Percentiles rank a stretch among this genome's conserved stretches.
These are phyloP conservation scores for Pseudonitzschia multistriata DNA, from an alignment of 108 stramenopile genomes.

Conservation along the genomic window DNA sequence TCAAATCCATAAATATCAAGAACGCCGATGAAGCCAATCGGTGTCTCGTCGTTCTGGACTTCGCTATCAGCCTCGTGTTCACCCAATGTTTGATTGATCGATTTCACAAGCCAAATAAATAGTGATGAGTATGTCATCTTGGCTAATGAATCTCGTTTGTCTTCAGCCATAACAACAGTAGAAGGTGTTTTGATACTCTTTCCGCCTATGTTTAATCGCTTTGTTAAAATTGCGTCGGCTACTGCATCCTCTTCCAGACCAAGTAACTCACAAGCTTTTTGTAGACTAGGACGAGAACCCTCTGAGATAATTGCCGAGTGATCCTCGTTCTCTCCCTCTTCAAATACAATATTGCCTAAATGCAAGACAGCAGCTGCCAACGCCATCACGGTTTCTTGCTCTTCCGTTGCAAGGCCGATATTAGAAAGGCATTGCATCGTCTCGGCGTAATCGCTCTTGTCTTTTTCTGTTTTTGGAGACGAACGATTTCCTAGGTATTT, in stretches of 20 bases:
- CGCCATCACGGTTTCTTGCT: constrained; percentile 62
- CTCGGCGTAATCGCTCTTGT: constrained; percentile 59
- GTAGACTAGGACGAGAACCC: constrained; percentile 41
- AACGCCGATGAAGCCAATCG: constrained; percentile 83
- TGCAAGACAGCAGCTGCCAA: constrained; percentile 89
- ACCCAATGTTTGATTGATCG: constrained; percentile 75
- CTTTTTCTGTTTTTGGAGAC: constrained; percentile 42
- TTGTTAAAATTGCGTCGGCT: constrained; percentile 78
- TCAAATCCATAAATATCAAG: constrained; percentile 98
- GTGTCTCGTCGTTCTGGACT: neutral
- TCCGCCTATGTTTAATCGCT: constrained; percentile 64
- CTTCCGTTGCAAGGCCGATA: constrained; percentile 62
- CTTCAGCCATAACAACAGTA: constrained; percentile 75
- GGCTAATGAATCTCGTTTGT: constrained; percentile 92
- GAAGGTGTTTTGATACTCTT: constrained; percentile 84
- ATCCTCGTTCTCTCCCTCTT: constrained; percentile 49
- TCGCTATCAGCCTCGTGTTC: neutral
- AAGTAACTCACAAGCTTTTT: constrained; percentile 66
- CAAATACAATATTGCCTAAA: constrained; percentile 87
- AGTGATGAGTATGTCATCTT: constrained; percentile 88
- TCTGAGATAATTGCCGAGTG: constrained; percentile 56
- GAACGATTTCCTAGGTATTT: constrained; percentile 62
- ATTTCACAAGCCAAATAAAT: constrained; percentile 92
- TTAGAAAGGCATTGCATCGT: constrained; percentile 65
- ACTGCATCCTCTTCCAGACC: constrained; percentile 66